Evolutionary conservation across 345 rosid genomes (phyloP).

Genomic region (Diplotaxis tenuifolia): DNA sequence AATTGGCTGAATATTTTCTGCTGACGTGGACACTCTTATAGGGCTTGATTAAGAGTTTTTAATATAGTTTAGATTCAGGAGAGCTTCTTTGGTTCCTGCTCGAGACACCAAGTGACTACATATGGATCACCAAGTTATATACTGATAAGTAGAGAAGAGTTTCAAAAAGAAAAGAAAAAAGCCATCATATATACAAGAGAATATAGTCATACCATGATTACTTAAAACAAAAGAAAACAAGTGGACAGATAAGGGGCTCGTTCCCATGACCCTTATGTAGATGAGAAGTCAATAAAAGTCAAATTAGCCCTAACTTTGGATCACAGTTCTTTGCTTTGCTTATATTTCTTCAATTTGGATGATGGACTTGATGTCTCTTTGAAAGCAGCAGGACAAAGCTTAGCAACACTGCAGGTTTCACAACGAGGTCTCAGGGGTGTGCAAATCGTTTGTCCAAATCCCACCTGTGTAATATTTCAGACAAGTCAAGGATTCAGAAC

Average conservation of each 20-base stretch:
- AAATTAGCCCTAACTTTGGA: not conserved
- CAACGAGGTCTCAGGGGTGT: conserved; percentile 86
- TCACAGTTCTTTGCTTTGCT: conserved; percentile 38
- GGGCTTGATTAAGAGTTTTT: no score
- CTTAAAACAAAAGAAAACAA: not conserved
- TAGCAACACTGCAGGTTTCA: conserved; percentile 52
- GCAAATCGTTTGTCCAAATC: conserved; percentile 90
- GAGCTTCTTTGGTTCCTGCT: no score
- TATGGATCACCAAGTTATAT: no score
- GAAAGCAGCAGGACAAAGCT: conserved; percentile 87
- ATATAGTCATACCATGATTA: no score
- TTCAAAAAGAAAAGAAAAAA: no score
- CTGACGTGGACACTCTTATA: no score
- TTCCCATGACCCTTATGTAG: not conserved
- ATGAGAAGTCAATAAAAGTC: not conserved
- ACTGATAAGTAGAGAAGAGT: no score
- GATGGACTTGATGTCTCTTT: conserved; percentile 64
- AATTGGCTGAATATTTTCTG: no score
- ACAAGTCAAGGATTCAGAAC: not conserved
- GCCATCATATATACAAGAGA: no score
- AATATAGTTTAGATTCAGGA: no score
- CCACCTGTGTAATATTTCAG: conserved; percentile 47
- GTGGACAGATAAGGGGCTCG: not conserved
- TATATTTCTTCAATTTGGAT: conserved; percentile 53
- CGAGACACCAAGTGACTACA: no score